Percentiles rank a stretch among this genome's conserved stretches.
These are phyloP conservation scores for Sporodiniella umbellata DNA, from an alignment of 371 early-diverging fungal species.

Conservation along the genomic window DNA sequence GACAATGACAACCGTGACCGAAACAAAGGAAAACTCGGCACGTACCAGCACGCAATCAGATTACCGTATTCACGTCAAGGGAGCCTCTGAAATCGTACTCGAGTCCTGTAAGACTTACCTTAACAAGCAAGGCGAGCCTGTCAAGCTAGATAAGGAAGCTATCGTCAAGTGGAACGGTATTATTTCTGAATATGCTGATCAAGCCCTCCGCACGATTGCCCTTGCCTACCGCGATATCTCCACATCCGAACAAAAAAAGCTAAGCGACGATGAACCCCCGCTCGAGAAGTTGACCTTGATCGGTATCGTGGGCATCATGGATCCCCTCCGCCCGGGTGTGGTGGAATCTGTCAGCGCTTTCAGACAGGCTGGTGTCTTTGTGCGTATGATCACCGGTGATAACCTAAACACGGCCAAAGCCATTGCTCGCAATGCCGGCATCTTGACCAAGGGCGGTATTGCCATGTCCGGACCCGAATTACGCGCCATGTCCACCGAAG, in stretches of 20 bases:
- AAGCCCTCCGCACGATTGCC: constrained; percentile 88
- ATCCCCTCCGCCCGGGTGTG: constrained; percentile 89
- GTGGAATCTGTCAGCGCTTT: constrained; percentile 78
- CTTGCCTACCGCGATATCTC: constrained; percentile 73
- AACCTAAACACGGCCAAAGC: constrained; percentile 86
- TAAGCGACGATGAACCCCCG: constrained; percentile 53
- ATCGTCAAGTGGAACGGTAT: constrained; percentile 44
- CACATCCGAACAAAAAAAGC: constrained; percentile 16
- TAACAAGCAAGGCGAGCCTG: constrained; percentile 48
- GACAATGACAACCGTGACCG: constrained; percentile 72
- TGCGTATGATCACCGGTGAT: constrained; percentile 98
- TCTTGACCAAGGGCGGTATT: constrained; percentile 78
- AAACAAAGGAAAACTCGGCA: constrained; percentile 33
- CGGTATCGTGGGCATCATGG: constrained; percentile 90
- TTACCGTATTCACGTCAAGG: constrained; percentile 71
- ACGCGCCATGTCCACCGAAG: constrained; percentile 70
- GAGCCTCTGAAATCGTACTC: constrained; percentile 86
- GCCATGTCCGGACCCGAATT: constrained; percentile 90
- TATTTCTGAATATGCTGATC: constrained; percentile 76
- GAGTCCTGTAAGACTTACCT: constrained; percentile 58
- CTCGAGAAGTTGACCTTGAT: constrained; percentile 64
- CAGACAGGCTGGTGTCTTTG: constrained; percentile 87
- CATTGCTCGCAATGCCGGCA: constrained; percentile 87
- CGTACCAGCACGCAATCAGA: constrained; percentile 25
- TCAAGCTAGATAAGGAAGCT: constrained; percentile 49